phyloP scores from a whole-genome alignment of 2,329 filamentous ascomycete genomes.

The Bretziella fagacearum region DNA sequence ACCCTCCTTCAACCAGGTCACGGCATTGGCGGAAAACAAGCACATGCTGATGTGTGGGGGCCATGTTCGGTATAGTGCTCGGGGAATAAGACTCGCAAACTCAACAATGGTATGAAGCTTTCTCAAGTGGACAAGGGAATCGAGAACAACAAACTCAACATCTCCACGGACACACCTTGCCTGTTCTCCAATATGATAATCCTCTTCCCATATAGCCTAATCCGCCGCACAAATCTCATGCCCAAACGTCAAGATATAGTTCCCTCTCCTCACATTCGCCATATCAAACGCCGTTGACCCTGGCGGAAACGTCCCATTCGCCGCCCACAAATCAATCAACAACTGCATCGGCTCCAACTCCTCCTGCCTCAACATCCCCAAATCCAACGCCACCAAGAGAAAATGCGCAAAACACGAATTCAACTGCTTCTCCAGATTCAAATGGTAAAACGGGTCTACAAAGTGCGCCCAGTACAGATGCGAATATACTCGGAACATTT shows the following conservation, averaged over 20 bases:
- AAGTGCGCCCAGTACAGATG: conserved; percentile 83
- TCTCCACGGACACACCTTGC: too few species aligned
- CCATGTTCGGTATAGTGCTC: conserved; percentile 29
- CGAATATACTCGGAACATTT: conserved; percentile 82
- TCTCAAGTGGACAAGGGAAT: too few species aligned
- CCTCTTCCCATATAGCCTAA: not conserved
- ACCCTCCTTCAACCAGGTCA: too few species aligned
- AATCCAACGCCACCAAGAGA: conserved; percentile 47
- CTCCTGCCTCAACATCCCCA: conserved; percentile 54
- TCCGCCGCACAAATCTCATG: conserved; percentile 13
- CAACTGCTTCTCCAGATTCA: conserved; percentile 49
- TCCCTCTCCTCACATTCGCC: conserved; percentile 32
- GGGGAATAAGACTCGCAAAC: conserved; percentile 27
- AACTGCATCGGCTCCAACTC: conserved; percentile 74
- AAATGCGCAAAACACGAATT: conserved; percentile 62
- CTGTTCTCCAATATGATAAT: too few species aligned
- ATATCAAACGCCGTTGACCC: conserved; percentile 37
- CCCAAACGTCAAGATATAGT: conserved; percentile 21
- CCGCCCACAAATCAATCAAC: conserved; percentile 62
- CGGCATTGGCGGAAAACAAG: conserved; percentile 24
- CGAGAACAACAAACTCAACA: too few species aligned
- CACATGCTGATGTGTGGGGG: conserved; percentile 32
- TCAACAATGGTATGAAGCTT: too few species aligned
- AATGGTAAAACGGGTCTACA: conserved; percentile 52
- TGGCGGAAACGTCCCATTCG: conserved; percentile 56